Conservation (phyloP, 2,329 filamentous ascomycete species). For the Fusarium globosum region DNA sequence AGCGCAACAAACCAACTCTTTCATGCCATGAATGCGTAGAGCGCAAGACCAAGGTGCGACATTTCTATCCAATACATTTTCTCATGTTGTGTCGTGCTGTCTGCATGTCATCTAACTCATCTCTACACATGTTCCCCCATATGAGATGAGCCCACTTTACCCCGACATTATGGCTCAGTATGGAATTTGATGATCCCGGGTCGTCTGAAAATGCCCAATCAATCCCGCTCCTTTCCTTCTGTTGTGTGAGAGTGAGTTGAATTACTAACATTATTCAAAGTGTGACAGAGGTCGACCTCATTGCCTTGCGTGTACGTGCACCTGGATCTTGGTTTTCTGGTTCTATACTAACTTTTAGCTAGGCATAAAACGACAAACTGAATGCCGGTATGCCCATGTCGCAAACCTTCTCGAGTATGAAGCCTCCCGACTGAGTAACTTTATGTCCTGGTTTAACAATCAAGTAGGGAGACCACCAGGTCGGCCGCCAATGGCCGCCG, state of each 20-base stretch:
- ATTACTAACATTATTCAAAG: conserved; percentile 54
- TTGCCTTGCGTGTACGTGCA: conserved; percentile 70
- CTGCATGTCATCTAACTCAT: background rate
- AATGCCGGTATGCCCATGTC: conserved; percentile 79
- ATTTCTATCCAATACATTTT: conserved; percentile 9
- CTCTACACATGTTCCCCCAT: background rate
- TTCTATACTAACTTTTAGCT: conserved; percentile 45
- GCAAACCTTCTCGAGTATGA: conserved; percentile 81
- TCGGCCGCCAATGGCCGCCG: conserved; percentile 64
- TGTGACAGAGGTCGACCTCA: conserved; percentile 80
- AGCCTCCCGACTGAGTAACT: background rate
- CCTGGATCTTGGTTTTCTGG: background rate
- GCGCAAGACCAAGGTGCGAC: conserved; percentile 78
- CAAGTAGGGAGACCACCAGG: conserved; percentile 66
- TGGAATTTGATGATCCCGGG: background rate
- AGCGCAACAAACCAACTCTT: conserved; percentile 84
- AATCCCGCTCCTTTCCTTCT: background rate
- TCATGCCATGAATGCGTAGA: conserved; percentile 85
- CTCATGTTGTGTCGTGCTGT: conserved; percentile 1
- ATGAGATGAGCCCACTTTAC: conserved; percentile 35
- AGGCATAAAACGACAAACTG: conserved; percentile 81
- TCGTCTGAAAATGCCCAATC: background rate
- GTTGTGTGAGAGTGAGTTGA: background rate
- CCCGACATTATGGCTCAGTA: background rate
- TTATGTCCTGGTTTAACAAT: conserved; percentile 24